These are phyloP conservation scores for Pouteria glomerata DNA, from an alignment of 148 eudicot genomes.

Conservation along the genomic window DNA sequence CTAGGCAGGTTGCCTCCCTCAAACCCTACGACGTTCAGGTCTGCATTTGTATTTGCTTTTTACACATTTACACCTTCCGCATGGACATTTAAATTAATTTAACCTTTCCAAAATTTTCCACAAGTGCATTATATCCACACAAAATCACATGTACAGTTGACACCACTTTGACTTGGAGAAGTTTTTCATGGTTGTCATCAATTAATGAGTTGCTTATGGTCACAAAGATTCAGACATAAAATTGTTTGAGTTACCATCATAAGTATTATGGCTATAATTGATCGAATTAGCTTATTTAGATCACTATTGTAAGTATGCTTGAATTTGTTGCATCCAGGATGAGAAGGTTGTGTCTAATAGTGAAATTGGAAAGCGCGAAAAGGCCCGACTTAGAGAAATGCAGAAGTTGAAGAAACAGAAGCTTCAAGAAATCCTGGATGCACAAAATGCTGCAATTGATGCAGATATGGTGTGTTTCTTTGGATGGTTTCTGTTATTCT, in stretches of 20 bases:
- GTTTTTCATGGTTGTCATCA: too few relatives aligned
- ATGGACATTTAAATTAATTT: too few relatives aligned
- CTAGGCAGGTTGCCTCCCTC: too few relatives aligned
- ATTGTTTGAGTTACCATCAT: background rate
- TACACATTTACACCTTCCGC: too few relatives aligned
- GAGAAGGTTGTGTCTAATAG: constrained; percentile 32
- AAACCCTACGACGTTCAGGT: too few relatives aligned
- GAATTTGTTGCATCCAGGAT: constrained; percentile 32
- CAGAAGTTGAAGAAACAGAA: constrained; percentile 80
- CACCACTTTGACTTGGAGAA: background rate
- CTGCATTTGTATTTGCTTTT: too few relatives aligned
- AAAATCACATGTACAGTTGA: background rate
- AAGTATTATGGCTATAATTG: too few relatives aligned
- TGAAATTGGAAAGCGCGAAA: constrained; percentile 70
- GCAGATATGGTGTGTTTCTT: constrained; percentile 79
- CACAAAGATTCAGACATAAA: background rate
- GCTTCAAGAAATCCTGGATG: constrained; percentile 72
- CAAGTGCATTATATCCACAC: too few relatives aligned
- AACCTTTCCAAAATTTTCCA: too few relatives aligned
- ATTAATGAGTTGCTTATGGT: background rate
- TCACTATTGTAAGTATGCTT: background rate
- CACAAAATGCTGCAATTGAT: constrained; percentile 86
- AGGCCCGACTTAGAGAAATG: constrained; percentile 74
- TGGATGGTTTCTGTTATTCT: background rate
- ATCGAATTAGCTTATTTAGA: background rate